phyloP scores from a whole-genome alignment of 192 early-diverging fungal genomes.

The Coemansia sp. region DNA sequence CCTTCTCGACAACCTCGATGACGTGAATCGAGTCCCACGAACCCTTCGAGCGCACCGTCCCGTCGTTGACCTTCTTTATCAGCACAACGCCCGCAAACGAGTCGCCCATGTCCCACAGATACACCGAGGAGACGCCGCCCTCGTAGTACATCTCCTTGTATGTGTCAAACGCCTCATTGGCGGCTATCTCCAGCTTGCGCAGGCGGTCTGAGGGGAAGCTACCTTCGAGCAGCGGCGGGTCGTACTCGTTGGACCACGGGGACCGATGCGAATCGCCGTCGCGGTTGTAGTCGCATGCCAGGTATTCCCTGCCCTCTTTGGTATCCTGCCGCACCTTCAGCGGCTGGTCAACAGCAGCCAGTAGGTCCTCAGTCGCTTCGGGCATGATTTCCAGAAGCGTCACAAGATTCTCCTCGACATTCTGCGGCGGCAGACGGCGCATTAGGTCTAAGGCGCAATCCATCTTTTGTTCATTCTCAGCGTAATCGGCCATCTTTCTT shows the following conservation, averaged over 20 bases:
- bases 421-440: constrained; percentile 93
- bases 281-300: constrained; percentile 96
- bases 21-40: constrained; percentile 99
- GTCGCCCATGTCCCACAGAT: constrained; percentile 88
- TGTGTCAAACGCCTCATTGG: constrained; percentile 95
- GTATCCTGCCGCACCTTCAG: constrained; percentile 74
- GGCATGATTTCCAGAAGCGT: constrained; percentile 83
- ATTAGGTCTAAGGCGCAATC: constrained; percentile 97
- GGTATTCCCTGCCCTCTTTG: constrained; percentile 77
- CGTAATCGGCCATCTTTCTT: constrained; percentile 35
- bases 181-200: constrained; percentile 85
- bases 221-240: constrained; percentile 82
- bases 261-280: constrained; percentile 94
- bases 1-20: constrained; percentile 85
- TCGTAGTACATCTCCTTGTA: constrained; percentile 92
- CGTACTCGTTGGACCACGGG: constrained; percentile 96
- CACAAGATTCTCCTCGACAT: constrained; percentile 83
- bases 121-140: constrained; percentile 96
- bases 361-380: constrained; percentile 86
- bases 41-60: constrained; percentile 74
- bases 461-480: constrained; percentile 64
- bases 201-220: constrained; percentile 75
- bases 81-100: constrained; percentile 93
- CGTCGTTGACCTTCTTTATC: constrained; percentile 92
- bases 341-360: constrained; percentile 92